Percentiles rank a stretch among this genome's conserved stretches.
Conservation (phyloP, 768 basidiomycete genomes). For the Rhizopogon vesiculosus region DNA sequence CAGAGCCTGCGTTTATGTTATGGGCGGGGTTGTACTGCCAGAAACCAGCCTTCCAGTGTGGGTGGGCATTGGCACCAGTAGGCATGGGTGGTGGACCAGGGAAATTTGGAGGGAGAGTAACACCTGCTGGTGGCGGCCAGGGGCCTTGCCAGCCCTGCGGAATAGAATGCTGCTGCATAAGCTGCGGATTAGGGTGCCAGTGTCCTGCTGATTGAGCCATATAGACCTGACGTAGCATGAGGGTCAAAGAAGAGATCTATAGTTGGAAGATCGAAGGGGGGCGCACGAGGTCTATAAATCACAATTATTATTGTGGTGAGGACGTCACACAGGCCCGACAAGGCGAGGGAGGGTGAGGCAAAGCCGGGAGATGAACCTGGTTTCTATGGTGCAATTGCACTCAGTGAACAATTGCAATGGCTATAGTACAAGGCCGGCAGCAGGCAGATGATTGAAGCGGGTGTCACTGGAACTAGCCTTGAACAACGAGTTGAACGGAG, state of each 20-base stretch:
- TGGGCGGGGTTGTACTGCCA: constrained; percentile 48
- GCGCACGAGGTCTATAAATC: background rate
- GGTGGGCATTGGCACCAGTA: constrained; percentile 38
- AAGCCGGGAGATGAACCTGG: background rate
- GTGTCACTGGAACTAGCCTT: background rate
- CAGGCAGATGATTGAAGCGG: background rate
- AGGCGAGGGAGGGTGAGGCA: background rate
- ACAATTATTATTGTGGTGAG: background rate
- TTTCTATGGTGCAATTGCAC: background rate
- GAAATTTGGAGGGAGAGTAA: constrained; percentile 28
- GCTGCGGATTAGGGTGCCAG: constrained; percentile 29
- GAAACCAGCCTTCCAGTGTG: constrained; percentile 44
- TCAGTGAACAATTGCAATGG: background rate
- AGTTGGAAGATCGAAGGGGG: background rate
- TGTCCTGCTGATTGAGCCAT: constrained; percentile 1
- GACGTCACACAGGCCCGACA: too few relatives aligned
- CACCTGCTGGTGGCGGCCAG: constrained; percentile 30
- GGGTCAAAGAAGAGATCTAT: background rate
- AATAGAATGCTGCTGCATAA: constrained; percentile 21
- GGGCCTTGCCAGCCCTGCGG: constrained; percentile 30
- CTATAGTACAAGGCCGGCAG: background rate
- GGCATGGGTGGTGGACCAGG: constrained; percentile 55
- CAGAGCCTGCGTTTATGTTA: constrained; percentile 18
- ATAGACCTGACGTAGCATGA: background rate
- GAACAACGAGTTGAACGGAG: background rate